Conservation (phyloP, 2,329 filamentous ascomycete species). For the Penicillium sp. region DNA sequence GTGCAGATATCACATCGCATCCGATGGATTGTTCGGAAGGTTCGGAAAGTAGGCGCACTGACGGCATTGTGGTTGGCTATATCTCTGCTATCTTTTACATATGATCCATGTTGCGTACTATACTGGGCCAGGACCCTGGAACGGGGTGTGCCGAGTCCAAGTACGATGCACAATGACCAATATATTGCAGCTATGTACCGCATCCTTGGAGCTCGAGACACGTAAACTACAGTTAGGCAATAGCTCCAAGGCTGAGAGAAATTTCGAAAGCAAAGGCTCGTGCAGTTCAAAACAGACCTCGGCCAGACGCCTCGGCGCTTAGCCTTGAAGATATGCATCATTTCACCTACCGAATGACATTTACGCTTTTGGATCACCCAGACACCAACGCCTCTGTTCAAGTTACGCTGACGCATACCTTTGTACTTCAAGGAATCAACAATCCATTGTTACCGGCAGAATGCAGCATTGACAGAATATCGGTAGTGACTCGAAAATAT, state of each 20-base stretch:
- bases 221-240: background rate
- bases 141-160: slow-evolving; percentile 1
- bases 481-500: background rate
- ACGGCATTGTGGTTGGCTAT: background rate
- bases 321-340: too few species aligned
- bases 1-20: background rate
- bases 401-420: background rate
- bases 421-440: background rate
- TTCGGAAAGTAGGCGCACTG: too few species aligned
- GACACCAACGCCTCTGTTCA: background rate
- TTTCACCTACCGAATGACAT: background rate
- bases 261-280: background rate
- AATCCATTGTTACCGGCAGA: background rate
- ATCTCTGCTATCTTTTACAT: background rate
- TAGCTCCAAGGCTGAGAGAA: background rate
- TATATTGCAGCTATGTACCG: background rate
- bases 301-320: too few species aligned
- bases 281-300: too few species aligned
- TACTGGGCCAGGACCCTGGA: background rate
- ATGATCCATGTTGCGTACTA: background rate
- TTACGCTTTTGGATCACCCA: background rate
- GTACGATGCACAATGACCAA: slow-evolving; percentile 1
- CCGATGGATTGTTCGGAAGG: background rate
- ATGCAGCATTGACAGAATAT: background rate
- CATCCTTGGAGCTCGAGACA: background rate